Evolutionary conservation across 352 stramenopile species (phyloP), one percentile per base, ranked within the genome.

Genomic region (Phytophthora lateralis): DNA sequence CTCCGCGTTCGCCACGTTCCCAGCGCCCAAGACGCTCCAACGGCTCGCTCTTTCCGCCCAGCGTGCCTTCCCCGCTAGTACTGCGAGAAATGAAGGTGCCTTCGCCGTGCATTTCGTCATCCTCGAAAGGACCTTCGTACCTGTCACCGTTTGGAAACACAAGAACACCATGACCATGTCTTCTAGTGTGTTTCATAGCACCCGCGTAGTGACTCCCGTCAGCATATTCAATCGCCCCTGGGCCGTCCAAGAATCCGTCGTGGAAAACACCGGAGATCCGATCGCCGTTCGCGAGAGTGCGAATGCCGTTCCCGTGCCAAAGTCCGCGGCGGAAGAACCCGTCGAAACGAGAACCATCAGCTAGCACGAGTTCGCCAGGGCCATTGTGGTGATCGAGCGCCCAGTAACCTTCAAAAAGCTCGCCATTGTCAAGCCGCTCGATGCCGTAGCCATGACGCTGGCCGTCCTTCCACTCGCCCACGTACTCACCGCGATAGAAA

Each of bases 81-180:
- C 45, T 30, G 7, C 79, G 75, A 4, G 76, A 81, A 29, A 82
- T 78, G 53, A 77, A 83, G 14, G 75, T 79, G 8, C 92, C 93
- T 34, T 95, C 82, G 2, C 95, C 95, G 46, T 98, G 82, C 60
- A 85, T 89, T 42, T 86, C 71, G 26, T 95, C 90, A 27, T 94
- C 48, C 53, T 85, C 72, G 58, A 96, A 98, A 32, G 91, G 72
- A 6, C 94, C 94, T 66, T 97, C 88, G 67, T 98, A 98, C 1
- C 78, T 76, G 50, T 97, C 94, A 3, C 93, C 91, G 46, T 93
- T 96, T 0, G 85, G 70, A 55, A 96, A 96, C 2, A 80, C 89
- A 12, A 98, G 53, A 27, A 89, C 74, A 5, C 93, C 92, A 29
- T 84, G 55, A 4, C 92, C 92, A 24, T 98, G 80, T 6, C 85